Evolutionary conservation across 768 basidiomycete species (phyloP).

Genomic region (Pleurotus salmoneostramineus): DNA sequence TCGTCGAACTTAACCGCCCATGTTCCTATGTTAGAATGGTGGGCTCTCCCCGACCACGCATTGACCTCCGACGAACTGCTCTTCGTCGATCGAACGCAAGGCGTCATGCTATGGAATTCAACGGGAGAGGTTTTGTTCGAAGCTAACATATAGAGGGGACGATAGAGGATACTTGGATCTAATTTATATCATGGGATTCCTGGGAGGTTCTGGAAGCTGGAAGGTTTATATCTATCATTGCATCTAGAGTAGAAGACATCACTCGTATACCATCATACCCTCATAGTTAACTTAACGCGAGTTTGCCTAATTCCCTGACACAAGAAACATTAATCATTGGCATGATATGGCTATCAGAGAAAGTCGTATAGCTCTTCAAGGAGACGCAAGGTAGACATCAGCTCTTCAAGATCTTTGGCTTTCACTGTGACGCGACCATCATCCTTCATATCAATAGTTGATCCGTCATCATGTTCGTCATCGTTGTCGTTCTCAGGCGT

Average conservation of each 20-base stretch:
- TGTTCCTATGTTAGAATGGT: not conserved
- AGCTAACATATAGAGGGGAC: not conserved
- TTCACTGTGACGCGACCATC: not conserved
- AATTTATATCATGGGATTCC: not conserved
- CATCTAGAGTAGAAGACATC: no score
- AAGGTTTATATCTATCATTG: not conserved
- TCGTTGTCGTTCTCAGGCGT: not conserved
- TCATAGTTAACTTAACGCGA: not conserved
- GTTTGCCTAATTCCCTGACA: not conserved
- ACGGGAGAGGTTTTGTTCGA: not conserved
- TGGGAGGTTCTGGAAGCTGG: not conserved
- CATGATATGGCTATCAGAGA: not conserved
- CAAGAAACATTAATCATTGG: no score
- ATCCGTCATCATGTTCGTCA: not conserved
- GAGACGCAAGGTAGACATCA: not conserved
- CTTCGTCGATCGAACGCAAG: not conserved
- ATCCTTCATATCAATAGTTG: not conserved
- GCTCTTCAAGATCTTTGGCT: not conserved
- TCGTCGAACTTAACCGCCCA: no score
- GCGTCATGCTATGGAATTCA: not conserved
- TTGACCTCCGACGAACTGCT: not conserved
- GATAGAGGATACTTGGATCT: not conserved
- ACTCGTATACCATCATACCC: not conserved
- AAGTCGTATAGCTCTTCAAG: not conserved
- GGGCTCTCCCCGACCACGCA: not conserved